Conservation (phyloP, 768 basidiomycete species). For the Lactifluus subvellereus region DNA sequence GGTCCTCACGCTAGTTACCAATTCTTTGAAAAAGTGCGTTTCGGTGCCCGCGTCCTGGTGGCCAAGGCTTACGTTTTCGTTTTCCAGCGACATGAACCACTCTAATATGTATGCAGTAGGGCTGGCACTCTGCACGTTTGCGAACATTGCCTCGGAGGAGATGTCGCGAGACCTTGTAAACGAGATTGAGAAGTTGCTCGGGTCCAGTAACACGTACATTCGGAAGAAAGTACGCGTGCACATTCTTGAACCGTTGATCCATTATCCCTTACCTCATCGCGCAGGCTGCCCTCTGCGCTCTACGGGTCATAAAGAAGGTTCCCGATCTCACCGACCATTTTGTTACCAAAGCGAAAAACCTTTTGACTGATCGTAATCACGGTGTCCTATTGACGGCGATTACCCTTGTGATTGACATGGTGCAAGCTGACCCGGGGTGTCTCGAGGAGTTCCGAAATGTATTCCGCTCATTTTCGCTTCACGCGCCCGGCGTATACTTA, state of each 20-base stretch:
- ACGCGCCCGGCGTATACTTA: slow-evolving; percentile 7
- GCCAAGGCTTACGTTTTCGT: slow-evolving; percentile 16
- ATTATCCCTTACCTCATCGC: neutral
- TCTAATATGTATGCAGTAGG: slow-evolving; percentile 99
- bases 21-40: slow-evolving; percentile 92
- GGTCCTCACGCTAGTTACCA: slow-evolving; percentile 94
- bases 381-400: slow-evolving; percentile 93
- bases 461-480: slow-evolving; percentile 26
- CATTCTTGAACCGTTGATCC: neutral
- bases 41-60: neutral
- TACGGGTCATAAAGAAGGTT: slow-evolving; percentile 91
- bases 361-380: slow-evolving; percentile 93
- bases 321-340: slow-evolving; percentile 96
- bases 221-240: slow-evolving; percentile 81
- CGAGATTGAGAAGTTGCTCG: slow-evolving; percentile 95
- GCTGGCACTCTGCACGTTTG: slow-evolving; percentile 94
- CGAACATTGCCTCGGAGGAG: slow-evolving; percentile 98
- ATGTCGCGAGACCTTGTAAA: slow-evolving; percentile 98
- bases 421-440: slow-evolving; percentile 63
- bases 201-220: slow-evolving; percentile 97
- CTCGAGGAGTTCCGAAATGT: slow-evolving; percentile 90
- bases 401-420: slow-evolving; percentile 94
- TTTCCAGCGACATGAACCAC: slow-evolving; percentile 92
- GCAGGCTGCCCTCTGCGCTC: slow-evolving; percentile 91
- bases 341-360: slow-evolving; percentile 75